Base-by-base conservation (phyloP, 345 rosid genomes). In the Clarkia xantiana region DNA sequence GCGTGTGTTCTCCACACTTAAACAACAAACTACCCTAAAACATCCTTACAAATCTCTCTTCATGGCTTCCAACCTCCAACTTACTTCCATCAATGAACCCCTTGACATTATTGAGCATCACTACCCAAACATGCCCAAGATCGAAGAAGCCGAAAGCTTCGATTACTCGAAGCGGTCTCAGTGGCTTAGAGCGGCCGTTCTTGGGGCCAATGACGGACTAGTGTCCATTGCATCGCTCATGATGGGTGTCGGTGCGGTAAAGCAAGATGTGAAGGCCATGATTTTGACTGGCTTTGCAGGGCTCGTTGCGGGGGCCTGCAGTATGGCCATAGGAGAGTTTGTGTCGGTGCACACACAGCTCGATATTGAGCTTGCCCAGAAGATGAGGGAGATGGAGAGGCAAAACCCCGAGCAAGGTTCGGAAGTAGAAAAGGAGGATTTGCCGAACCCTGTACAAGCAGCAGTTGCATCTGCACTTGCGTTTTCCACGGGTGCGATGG, bases 291-390 rank as follows among this genome's bases (percentile, higher is more conserved):
- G 96, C 11, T 84, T 87, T 46, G 94, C 96, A 0, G 96, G 96
- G 0, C 59, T 84, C 14, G 81, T 87, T 0, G 94, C 94, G 1
- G 96, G 96, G 1, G 96, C 96, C 17, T 87, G 94, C 44, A 87
- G 96, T 68, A 87, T 87, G 96, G 91, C 94, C 9, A 84, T 87
- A 1, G 96, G 96, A n/a, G 96, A 87, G 61, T 84, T 75, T 9
- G 96, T 87, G 36, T 87, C 96, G 0, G 96, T 87, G 13, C 72
- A 84, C 60, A 75, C 96, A 9, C 96, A 87, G 39, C 49, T 80
- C n/a, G 96, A 87, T 44, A 76, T 84, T 2, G 83, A 87, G 62
- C 9, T 83, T 11, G 84, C 94, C 36, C 96, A 87, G 14, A 65
- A 67, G 58, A 76, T 72, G 51, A 67, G 96, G 54, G 75, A 75